phyloP scores from a whole-genome alignment of 2,329 filamentous ascomycete genomes.

The Fusarium fracticaudum region DNA sequence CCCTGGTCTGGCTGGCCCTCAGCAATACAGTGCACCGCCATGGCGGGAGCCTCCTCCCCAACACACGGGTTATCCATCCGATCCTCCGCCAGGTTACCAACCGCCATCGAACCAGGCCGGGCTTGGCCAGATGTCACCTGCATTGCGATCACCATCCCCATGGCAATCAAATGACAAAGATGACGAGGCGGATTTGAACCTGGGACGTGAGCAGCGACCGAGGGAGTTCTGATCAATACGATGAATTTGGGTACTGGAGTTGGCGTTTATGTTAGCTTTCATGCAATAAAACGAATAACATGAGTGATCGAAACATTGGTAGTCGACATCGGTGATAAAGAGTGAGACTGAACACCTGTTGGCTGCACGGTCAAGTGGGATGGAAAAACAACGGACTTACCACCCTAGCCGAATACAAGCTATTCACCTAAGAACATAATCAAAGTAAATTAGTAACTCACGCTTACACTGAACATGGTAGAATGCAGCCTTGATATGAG shows the following conservation, averaged over 20 bases:
- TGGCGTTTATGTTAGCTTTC: conserved; percentile 35
- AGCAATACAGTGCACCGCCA: conserved; percentile 43
- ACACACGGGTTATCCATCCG: conserved; percentile 36
- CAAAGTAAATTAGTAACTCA: not conserved
- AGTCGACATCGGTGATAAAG: not conserved
- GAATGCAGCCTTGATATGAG: not conserved
- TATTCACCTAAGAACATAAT: not conserved
- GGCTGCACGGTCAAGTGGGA: not conserved
- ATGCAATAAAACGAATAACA: not conserved
- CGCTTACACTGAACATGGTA: not conserved
- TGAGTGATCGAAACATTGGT: not conserved
- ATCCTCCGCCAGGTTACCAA: conserved; percentile 48
- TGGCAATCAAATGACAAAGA: conserved; percentile 42
- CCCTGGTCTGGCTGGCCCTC: conserved; percentile 23
- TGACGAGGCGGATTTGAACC: conserved; percentile 45
- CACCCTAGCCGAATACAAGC: not conserved
- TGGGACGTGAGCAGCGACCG: conserved; percentile 46
- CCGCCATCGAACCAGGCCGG: conserved; percentile 46
- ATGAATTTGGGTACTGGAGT: not conserved
- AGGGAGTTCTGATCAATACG: conserved; percentile 46
- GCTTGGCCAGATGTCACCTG: conserved; percentile 42
- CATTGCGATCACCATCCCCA: conserved; percentile 40
- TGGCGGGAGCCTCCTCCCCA: conserved; percentile 44
- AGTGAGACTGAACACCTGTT: not conserved
- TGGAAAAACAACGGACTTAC: not conserved